Base-by-base conservation (phyloP, 768 basidiomycete species). In the Cubamyces sp. region DNA sequence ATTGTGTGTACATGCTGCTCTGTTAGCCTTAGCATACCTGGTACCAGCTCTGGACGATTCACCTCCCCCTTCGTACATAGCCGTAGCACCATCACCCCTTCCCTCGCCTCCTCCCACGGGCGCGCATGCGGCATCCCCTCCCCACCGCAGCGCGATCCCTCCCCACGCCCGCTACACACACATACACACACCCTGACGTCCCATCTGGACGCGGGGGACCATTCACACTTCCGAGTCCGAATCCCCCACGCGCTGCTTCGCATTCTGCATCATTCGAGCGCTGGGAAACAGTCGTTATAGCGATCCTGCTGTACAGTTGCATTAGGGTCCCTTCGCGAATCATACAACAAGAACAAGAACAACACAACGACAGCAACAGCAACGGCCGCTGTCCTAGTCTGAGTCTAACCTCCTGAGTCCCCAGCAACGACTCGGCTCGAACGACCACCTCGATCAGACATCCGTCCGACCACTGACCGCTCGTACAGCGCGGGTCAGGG, bases 1-100 rank as follows among this genome's bases (percentile, higher is more conserved):
- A 30, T 59, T 59, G 57, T 51, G 41, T 59, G 57, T 59, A 59
- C 57, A 59, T 59, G 49, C 57, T 51, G 25, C 15, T 58, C 47
- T 42, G 47, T 14, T 28, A 42, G 53, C 53, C 15, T 18, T 54
- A 30, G 37, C 46, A 25, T 49, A 8, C 21, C 11, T 18, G 16
- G 45, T 42, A 18, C 23, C 39, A 39, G 45, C 37, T 46, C 14
- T 50, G 57, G 47, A 26, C 48, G 51, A 40, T 50, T 57, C 39
- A 19, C 8, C 53, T 57, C 39, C 34, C 8, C 53, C 45, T 46
- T 46, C n/a, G 37, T 53, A 40, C 51, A 53, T 40, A 30, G 54
- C 45, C 54, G 21, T 26, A 11, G 40, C 26, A 42, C 54, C n/a
- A 8, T n/a, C 26, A 3, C 16, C n/a, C n/a, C n/a, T n/a, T n/a